Evolutionary conservation across 331 rosid genomes (phyloP).

Genomic region (Pyracantha coccinea): DNA sequence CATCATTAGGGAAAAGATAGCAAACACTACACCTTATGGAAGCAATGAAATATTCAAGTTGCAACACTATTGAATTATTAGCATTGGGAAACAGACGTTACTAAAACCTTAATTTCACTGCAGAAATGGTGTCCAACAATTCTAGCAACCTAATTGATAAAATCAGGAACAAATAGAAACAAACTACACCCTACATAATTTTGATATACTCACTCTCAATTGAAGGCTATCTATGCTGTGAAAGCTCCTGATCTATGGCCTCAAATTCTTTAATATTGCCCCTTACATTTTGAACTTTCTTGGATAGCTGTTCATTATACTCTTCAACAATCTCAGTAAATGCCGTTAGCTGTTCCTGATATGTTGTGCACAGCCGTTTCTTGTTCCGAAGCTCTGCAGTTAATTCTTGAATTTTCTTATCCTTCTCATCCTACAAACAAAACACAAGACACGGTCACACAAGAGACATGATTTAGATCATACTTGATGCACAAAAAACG

Average conservation of each 20-base stretch:
- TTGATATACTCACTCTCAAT: slow-evolving; percentile 22
- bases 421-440: slow-evolving; percentile 73
- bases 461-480: not conserved
- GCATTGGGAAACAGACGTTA: not conserved
- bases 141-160: not conserved
- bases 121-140: not conserved
- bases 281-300: slow-evolving; percentile 58
- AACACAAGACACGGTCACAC: not conserved
- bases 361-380: slow-evolving; percentile 69
- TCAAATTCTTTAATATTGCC: slow-evolving; percentile 74
- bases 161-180: not conserved
- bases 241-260: slow-evolving; percentile 48
- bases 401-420: slow-evolving; percentile 83
- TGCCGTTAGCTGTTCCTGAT: slow-evolving; percentile 65
- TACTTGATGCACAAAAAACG: not conserved
- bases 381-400: slow-evolving; percentile 80
- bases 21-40: not conserved
- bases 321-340: slow-evolving; percentile 79
- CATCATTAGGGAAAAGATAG: not conserved
- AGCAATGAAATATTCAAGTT: not conserved
- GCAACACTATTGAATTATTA: no score
- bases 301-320: slow-evolving; percentile 59
- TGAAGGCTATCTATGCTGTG: slow-evolving; percentile 37
- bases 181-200: not conserved
- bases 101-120: not conserved